Evolutionary conservation across 2,329 filamentous ascomycete species (phyloP).

Genomic region (Teratosphaeria destructans): DNA sequence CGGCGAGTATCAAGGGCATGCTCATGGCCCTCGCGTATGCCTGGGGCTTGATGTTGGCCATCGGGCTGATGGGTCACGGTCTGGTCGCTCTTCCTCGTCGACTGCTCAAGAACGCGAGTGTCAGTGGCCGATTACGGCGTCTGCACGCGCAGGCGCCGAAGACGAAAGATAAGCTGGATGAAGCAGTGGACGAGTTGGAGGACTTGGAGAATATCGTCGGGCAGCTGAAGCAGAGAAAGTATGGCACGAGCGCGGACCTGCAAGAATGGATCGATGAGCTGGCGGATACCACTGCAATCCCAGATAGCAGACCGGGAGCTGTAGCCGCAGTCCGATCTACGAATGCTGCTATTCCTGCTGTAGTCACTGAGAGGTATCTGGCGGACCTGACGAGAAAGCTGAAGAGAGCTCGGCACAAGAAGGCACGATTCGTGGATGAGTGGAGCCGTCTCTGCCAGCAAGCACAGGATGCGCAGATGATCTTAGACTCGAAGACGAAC

Average conservation of each 20-base stretch:
- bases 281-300: conserved; percentile 61
- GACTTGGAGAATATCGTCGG: conserved; percentile 70
- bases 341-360: conserved; percentile 46
- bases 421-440: conserved; percentile 70
- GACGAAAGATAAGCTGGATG: conserved; percentile 77
- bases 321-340: conserved; percentile 26
- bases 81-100: conserved; percentile 80
- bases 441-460: conserved; percentile 72
- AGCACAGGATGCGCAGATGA: conserved; percentile 64
- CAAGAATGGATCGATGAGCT: conserved; percentile 95
- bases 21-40: conserved; percentile 92
- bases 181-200: conserved; percentile 69
- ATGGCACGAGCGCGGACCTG: conserved; percentile 62
- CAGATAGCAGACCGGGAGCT: conserved; percentile 44
- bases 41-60: conserved; percentile 82
- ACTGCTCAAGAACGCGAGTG: conserved; percentile 68
- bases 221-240: conserved; percentile 71
- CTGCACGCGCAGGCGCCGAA: conserved; percentile 71
- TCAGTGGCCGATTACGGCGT: conserved; percentile 61
- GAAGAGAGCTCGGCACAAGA: conserved; percentile 70
- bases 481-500: conserved; percentile 73
- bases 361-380: conserved; percentile 87
- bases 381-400: conserved; percentile 79
- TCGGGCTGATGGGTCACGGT: conserved; percentile 96
- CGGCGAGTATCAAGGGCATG: conserved; percentile 65